A percentile compares a stretch with the other conserved stretches of the same genome.
Conservation (phyloP, 208 protist species). For the Vickermania spadyakhi region DNA sequence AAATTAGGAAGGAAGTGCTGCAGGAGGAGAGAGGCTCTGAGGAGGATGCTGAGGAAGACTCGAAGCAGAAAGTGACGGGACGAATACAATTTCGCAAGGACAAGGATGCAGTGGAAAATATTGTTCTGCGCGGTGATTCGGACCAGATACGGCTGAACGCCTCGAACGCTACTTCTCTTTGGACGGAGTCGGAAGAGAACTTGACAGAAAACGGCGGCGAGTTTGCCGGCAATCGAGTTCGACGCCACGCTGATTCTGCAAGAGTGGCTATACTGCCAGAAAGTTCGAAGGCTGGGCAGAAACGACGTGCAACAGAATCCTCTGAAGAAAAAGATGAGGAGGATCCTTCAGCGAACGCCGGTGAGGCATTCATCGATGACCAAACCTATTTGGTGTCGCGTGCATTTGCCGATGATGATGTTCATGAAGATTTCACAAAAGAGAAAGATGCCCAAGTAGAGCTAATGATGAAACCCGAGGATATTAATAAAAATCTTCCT, state of each 20-base stretch:
- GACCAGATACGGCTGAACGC: not conserved
- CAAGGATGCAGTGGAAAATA: not conserved
- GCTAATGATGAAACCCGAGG: conserved; percentile 73
- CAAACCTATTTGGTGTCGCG: conserved; percentile 88
- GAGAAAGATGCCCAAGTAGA: conserved; percentile 84
- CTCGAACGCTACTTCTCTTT: not conserved
- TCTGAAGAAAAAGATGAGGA: conserved; percentile 3
- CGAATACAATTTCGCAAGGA: not conserved
- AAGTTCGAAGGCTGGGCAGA: not conserved
- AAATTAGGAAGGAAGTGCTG: conserved; percentile 41
- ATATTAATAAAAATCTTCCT: conserved; percentile 78
- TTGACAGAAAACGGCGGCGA: conserved; percentile 1
- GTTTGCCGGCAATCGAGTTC: conserved; percentile 19
- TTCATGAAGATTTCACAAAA: conserved; percentile 86
- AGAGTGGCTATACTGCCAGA: conserved; percentile 21
- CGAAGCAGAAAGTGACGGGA: not conserved
- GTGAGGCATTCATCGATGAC: conserved; percentile 23
- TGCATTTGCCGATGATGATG: conserved; percentile 86
- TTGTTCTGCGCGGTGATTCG: not conserved
- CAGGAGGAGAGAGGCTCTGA: conserved; percentile 15
- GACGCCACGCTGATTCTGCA: conserved; percentile 5
- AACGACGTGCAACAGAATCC: conserved; percentile 2
- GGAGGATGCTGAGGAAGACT: not conserved
- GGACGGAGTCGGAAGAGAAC: not conserved
- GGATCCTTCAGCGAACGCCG: not conserved